Conservation (phyloP, 2,329 filamentous ascomycete species). For the Monosporascus sp. region DNA sequence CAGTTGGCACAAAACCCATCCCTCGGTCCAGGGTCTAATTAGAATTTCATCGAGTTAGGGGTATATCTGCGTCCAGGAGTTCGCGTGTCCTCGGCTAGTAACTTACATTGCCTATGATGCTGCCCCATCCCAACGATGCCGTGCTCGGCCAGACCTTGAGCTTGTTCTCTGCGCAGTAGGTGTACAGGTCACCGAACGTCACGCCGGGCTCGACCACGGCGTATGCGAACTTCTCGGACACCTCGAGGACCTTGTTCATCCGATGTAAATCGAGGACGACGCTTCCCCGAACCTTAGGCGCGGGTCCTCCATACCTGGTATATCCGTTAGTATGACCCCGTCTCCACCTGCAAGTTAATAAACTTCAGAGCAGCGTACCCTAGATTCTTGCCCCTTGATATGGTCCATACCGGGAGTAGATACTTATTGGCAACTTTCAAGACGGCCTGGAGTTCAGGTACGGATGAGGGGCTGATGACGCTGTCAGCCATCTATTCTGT, state of each 20-base stretch:
- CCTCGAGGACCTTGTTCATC: slow-evolving; percentile 39
- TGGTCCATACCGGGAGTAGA: slow-evolving; percentile 24
- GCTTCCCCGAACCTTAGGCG: slow-evolving; percentile 38
- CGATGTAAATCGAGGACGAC: slow-evolving; percentile 40
- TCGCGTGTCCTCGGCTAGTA: no score
- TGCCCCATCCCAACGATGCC: slow-evolving; percentile 44
- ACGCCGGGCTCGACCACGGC: slow-evolving; percentile 43
- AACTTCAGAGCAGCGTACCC: slow-evolving; percentile 24
- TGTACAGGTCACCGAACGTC: slow-evolving; percentile 39
- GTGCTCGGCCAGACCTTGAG: slow-evolving; percentile 42
- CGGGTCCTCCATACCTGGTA: slow-evolving; percentile 42
- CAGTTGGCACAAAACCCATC: slow-evolving; percentile 30
- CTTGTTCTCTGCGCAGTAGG: slow-evolving; percentile 32
- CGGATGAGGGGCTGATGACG: slow-evolving; percentile 22
- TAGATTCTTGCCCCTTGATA: slow-evolving; percentile 33
- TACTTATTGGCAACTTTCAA: slow-evolving; percentile 25
- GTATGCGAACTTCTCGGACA: slow-evolving; percentile 37
- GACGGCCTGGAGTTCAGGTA: slow-evolving; percentile 26
- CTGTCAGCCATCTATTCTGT: no score
- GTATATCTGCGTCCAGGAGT: no score
- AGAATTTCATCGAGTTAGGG: no score
- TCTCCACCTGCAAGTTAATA: not conserved
- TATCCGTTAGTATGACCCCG: not conserved
- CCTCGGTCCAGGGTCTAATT: slow-evolving; percentile 37
- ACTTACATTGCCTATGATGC: slow-evolving; percentile 41